A percentile compares a stretch with the other conserved stretches of the same genome.
These are phyloP conservation scores for Phytophthora rubi DNA, from an alignment of 352 stramenopile genomes.

Conservation along the genomic window DNA sequence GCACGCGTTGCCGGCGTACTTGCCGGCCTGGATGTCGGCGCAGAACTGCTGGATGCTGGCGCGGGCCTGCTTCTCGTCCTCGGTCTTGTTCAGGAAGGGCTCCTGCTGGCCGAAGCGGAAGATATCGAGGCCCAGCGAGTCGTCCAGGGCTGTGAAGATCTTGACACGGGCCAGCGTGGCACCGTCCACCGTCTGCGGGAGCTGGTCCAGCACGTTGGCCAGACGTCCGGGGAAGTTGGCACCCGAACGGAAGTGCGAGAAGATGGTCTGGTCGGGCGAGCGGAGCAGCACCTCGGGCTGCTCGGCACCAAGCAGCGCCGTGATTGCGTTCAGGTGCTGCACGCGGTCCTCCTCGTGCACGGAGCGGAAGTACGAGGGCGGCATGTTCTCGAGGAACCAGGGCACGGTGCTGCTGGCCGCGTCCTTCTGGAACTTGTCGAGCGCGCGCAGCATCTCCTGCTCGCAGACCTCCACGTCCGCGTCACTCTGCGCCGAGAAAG, in stretches of 20 bases:
- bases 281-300: constrained; percentile 85
- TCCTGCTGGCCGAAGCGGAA: constrained; percentile 87
- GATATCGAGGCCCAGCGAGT: constrained; percentile 86
- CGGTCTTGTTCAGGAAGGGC: constrained; percentile 67
- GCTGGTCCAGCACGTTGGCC: constrained; percentile 73
- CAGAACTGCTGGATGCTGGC: constrained; percentile 70
- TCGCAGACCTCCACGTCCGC: constrained; percentile 23
- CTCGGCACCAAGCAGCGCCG: constrained; percentile 72
- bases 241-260: constrained; percentile 85
- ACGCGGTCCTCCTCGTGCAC: constrained; percentile 84
- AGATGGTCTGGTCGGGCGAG: constrained; percentile 76
- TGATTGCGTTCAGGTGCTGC: constrained; percentile 90
- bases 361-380: constrained; percentile 89
- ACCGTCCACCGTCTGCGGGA: constrained; percentile 69
- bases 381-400: constrained; percentile 92
- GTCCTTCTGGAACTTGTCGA: constrained; percentile 78
- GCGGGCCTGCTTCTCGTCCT: constrained; percentile 62
- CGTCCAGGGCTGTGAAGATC: constrained; percentile 90
- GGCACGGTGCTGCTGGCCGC: constrained; percentile 74
- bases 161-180: constrained; percentile 84
- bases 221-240: constrained; percentile 77
- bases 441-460: constrained; percentile 57
- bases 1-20: constrained; percentile 57
- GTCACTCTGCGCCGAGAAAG: constrained; percentile 37
- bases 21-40: constrained; percentile 76